Evolutionary conservation across 1,284 basidiomycete genomes (phyloP).

Genomic region (Blastosporella zonata): DNA sequence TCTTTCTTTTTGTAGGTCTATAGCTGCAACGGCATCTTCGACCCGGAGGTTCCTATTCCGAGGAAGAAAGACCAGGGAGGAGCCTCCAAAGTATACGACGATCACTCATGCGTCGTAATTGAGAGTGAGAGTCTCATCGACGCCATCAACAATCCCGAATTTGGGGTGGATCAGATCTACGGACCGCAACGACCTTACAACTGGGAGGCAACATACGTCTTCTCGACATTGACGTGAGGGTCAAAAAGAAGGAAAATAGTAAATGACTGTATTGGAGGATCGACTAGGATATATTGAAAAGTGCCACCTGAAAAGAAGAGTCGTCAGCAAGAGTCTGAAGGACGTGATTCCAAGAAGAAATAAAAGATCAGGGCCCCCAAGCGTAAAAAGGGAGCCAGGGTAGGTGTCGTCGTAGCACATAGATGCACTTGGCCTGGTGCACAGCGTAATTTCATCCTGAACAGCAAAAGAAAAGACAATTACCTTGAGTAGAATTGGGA

Average conservation of each 20-base stretch:
- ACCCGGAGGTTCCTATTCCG: conserved; percentile 36
- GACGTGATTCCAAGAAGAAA: conserved; percentile 7
- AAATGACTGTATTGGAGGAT: neutral
- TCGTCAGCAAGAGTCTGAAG: conserved; percentile 7
- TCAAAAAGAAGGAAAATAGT: neutral
- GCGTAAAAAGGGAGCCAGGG: conserved; percentile 47
- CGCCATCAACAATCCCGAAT: conserved; percentile 47
- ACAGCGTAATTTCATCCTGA: conserved; percentile 46
- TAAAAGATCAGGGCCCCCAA: conserved; percentile 42
- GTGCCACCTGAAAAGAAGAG: neutral
- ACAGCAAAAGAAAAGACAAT: conserved; percentile 16
- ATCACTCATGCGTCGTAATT: conserved; percentile 46
- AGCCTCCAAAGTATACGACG: conserved; percentile 31
- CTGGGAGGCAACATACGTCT: conserved; percentile 42
- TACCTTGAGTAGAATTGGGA: conserved; percentile 15
- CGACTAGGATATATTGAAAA: neutral
- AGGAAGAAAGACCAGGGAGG: conserved; percentile 45
- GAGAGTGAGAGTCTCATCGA: conserved; percentile 49
- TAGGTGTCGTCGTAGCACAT: conserved; percentile 39
- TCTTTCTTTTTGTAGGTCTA: conserved; percentile 32
- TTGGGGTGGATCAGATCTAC: conserved; percentile 43
- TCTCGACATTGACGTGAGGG: conserved; percentile 27
- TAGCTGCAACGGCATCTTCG: conserved; percentile 43
- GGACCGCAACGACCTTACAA: conserved; percentile 37
- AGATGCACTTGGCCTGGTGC: conserved; percentile 50